Evolutionary conservation across 2,329 filamentous ascomycete genomes (phyloP).

Genomic region (Cytospora piceicola): DNA sequence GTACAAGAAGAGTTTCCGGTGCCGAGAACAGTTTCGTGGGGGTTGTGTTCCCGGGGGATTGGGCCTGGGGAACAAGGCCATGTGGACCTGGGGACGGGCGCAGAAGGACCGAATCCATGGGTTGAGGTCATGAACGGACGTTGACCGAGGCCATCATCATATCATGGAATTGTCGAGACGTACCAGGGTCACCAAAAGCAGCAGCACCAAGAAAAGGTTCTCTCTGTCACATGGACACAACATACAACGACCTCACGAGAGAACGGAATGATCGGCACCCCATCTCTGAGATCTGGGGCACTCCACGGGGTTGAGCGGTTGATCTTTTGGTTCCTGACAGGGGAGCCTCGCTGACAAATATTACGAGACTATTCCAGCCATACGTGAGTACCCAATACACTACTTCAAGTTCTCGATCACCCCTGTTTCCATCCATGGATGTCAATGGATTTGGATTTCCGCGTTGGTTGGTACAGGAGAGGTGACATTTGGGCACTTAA

Average conservation of each 20-base stretch:
- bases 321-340: background rate
- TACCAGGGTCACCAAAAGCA: background rate
- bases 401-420: too few species aligned
- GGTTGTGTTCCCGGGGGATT: constrained; percentile 22
- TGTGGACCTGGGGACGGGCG: constrained; percentile 10
- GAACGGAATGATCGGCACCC: constrained; percentile 18
- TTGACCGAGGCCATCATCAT: constrained; percentile 18
- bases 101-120: constrained; percentile 28
- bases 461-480: background rate
- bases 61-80: constrained; percentile 2
- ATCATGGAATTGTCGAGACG: background rate
- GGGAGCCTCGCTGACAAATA: background rate
- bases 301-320: background rate
- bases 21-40: constrained; percentile 3
- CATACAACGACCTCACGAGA: constrained; percentile 11
- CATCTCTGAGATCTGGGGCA: constrained; percentile 3
- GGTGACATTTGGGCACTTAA: background rate
- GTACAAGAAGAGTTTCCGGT: background rate
- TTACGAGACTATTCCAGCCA: background rate
- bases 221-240: constrained; percentile 18
- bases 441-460: background rate
- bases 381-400: too few species aligned
- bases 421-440: background rate
- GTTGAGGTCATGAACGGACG: constrained; percentile 18
- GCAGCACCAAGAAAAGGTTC: background rate